Conservation (phyloP, 2,329 filamentous ascomycete species). For the Beauveria scarabaeidicola region DNA sequence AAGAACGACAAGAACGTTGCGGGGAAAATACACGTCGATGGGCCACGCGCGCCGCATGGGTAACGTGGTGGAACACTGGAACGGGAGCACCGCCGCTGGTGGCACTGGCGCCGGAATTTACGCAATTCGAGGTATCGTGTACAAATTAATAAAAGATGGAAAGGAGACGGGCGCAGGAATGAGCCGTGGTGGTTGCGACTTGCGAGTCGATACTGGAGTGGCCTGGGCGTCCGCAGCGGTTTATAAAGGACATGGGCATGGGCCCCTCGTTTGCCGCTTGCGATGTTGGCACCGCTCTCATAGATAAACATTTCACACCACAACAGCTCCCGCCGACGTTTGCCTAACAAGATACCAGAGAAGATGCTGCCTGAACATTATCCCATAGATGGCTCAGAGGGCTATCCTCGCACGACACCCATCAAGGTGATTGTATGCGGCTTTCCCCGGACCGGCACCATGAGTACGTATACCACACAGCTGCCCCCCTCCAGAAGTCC, state of each 20-base stretch:
- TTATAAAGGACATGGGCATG: not conserved
- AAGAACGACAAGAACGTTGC: not conserved
- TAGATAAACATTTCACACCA: too few relatives aligned
- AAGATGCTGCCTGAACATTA: conserved; percentile 2
- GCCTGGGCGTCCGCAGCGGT: not conserved
- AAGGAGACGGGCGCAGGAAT: not conserved
- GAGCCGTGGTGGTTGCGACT: not conserved
- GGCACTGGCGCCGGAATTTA: not conserved
- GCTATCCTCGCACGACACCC: conserved; percentile 9
- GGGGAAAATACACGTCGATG: not conserved
- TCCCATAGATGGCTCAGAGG: conserved; percentile 10
- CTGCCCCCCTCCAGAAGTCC: not conserved
- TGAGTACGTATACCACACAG: not conserved
- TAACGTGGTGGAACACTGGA: not conserved
- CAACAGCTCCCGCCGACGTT: not conserved
- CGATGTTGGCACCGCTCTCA: too few relatives aligned
- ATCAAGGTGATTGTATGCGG: conserved; percentile 8
- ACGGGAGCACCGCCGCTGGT: not conserved
- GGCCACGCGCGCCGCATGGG: not conserved
- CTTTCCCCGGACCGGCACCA: conserved; percentile 10
- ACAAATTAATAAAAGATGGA: not conserved
- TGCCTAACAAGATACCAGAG: not conserved
- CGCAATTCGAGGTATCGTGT: not conserved
- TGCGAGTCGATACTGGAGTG: not conserved
- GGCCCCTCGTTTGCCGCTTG: too few relatives aligned